Evolutionary conservation across 2,329 filamentous ascomycete species (phyloP).

Genomic region (Xylaria sp.): DNA sequence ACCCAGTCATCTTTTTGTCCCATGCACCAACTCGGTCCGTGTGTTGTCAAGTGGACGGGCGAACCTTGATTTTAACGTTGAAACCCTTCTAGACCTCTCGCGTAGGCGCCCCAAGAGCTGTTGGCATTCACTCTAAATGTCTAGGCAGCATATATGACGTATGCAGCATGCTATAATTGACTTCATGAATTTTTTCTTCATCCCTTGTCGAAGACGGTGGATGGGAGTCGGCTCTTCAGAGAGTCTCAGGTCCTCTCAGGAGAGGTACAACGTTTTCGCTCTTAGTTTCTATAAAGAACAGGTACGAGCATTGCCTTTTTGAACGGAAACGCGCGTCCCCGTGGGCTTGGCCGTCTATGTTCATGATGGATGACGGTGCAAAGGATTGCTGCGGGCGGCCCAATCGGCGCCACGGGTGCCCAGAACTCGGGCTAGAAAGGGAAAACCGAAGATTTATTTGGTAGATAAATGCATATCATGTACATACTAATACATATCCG

Average conservation of each 20-base stretch:
- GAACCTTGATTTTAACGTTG: background rate
- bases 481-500: too few species aligned
- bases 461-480: too few species aligned
- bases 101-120: background rate
- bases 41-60: too few species aligned
- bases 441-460: slow-evolving; percentile 8
- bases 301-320: background rate
- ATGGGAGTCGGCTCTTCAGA: too few species aligned
- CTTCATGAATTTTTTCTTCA: background rate
- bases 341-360: slow-evolving; percentile 15
- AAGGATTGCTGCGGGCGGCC: background rate
- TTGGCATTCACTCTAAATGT: background rate
- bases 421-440: slow-evolving; percentile 20
- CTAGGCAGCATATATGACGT: slow-evolving; percentile 4
- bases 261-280: too few species aligned
- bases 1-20: too few species aligned
- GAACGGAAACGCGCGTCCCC: slow-evolving; percentile 22
- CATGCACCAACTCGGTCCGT: too few species aligned
- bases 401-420: slow-evolving; percentile 11
- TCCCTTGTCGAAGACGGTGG: background rate
- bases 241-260: too few species aligned
- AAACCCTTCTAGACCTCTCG: too few species aligned
- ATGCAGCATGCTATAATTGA: background rate
- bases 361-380: background rate
- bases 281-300: background rate